Evolutionary conservation across 352 stramenopile genomes (phyloP).

Genomic region (Phytophthora parvispora): DNA sequence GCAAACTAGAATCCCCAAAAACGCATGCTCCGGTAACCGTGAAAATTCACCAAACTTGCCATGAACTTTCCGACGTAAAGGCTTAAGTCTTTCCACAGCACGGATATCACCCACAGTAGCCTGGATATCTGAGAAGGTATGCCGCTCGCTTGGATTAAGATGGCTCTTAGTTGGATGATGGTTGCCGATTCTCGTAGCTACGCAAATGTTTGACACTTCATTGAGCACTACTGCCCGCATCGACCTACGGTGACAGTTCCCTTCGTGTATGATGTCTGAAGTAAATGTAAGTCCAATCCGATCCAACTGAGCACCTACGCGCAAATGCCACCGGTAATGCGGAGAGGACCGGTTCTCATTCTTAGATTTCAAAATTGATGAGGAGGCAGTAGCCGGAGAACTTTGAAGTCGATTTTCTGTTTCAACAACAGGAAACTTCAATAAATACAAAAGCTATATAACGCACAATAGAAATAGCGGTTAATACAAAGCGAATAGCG

Average conservation of each 20-base stretch:
- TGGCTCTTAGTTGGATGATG: conserved; percentile 43
- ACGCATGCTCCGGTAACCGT: conserved; percentile 42
- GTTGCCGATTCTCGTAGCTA: conserved; percentile 49
- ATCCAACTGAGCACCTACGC: conserved; percentile 42
- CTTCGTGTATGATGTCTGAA: conserved; percentile 30
- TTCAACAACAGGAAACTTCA: conserved; percentile 38
- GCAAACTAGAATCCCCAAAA: conserved; percentile 63
- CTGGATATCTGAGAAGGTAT: conserved; percentile 53
- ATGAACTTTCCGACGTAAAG: conserved; percentile 2
- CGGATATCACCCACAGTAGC: conserved; percentile 41
- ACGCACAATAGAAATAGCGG: conserved; percentile 10
- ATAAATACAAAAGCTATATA: conserved; percentile 53
- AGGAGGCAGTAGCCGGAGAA: background rate
- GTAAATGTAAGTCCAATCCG: conserved; percentile 20
- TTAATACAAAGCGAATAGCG: conserved; percentile 3
- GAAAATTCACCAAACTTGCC: conserved; percentile 53
- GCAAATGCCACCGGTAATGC: conserved; percentile 33
- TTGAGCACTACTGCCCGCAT: conserved; percentile 15
- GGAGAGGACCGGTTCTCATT: background rate
- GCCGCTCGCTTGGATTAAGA: background rate
- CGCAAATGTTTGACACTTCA: conserved; percentile 28
- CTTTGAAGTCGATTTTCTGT: conserved; percentile 1
- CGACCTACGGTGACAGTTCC: background rate
- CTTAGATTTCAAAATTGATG: background rate
- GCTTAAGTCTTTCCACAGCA: conserved; percentile 42